Evolutionary conservation across 805 yeast genomes (phyloP).

Genomic region (Ascoidea rubescens): DNA sequence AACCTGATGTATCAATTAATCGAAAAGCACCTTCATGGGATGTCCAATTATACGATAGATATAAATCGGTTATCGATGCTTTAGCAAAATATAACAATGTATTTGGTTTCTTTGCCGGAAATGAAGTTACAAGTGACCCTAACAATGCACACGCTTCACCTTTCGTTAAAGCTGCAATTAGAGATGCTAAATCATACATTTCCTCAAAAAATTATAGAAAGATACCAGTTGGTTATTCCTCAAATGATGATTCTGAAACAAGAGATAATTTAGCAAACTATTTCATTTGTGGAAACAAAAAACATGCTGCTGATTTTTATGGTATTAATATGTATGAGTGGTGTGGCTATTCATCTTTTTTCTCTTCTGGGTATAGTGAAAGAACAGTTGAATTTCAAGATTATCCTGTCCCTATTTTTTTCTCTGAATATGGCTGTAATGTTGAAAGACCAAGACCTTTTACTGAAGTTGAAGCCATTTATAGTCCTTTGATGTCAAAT

Average conservation of each 20-base stretch:
- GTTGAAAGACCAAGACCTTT: constrained; percentile 54
- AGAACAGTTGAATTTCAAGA: constrained; percentile 53
- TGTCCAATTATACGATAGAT: constrained; percentile 55
- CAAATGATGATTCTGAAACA: constrained; percentile 77
- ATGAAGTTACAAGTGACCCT: constrained; percentile 82
- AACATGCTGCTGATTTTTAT: constrained; percentile 57
- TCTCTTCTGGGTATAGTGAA: constrained; percentile 47
- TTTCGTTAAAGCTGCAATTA: constrained; percentile 88
- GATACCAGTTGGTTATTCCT: constrained; percentile 90
- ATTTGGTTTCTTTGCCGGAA: constrained; percentile 94
- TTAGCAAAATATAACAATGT: constrained; percentile 68
- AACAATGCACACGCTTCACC: constrained; percentile 85
- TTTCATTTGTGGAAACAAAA: constrained; percentile 66
- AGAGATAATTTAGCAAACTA: constrained; percentile 71
- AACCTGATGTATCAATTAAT: constrained; percentile 67
- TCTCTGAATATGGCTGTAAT: constrained; percentile 79
- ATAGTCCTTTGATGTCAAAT: constrained; percentile 56
- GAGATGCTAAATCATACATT: constrained; percentile 77
- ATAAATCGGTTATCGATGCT: constrained; percentile 69
- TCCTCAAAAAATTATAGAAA: constrained; percentile 46
- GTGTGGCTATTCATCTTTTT: constrained; percentile 58
- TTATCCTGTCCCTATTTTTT: constrained; percentile 60
- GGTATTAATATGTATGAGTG: constrained; percentile 87
- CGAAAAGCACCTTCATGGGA: constrained; percentile 75
- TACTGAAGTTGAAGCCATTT: constrained; percentile 56